Base-by-base conservation (phyloP, 495 filamentous ascomycete species). In the Penicillium flavigenum region DNA sequence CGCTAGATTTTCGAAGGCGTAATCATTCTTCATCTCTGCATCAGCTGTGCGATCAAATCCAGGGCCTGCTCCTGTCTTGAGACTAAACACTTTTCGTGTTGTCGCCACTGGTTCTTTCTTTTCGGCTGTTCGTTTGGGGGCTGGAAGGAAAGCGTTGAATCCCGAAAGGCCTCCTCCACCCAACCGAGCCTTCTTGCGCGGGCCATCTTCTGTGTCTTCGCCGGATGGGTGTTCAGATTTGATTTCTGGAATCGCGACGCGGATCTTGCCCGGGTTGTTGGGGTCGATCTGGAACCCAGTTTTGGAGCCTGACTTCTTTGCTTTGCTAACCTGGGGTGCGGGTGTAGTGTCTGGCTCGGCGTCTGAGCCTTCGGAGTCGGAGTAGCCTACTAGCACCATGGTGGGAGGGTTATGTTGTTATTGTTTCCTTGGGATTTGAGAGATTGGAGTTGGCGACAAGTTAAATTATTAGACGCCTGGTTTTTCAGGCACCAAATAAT, bases 91-190 rank as follows among this genome's bases (percentile, higher is more conserved):
- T 62, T 76, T 80, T 59, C 66, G 67, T 43, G 48, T 60, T 41
- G 58, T 48, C 22, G 59, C 65, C 48, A 59, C 63, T 36, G 76
- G 65, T 44, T 71, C 66, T 29, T 73, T 61, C 47, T 75, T 73
- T 45, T 75, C 66, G 36, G 72, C 70, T 16, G 67, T 51, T 27
- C 81, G 83, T 72, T 94, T 97, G 17, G 92, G 92, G 29, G 91
- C 82, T 11, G 92, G 92, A n/a, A 97, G 80, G 36, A 96, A 82
- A 3, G 90, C 83, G 64, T 91, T 92, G 74, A 97, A 94, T 8
- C 83, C 86, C 55, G 86, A 81, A 59, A 93, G 88, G 17, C 80
- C 79, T 38, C 83, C 74, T 6, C 77, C 82, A 4, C 79, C 78
- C 16, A 81, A 79, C 44, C 82, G 83, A 20, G 80, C 78, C 47